phyloP scores from a whole-genome alignment of 768 basidiomycete species.

The Hirschioporus abietinus region DNA sequence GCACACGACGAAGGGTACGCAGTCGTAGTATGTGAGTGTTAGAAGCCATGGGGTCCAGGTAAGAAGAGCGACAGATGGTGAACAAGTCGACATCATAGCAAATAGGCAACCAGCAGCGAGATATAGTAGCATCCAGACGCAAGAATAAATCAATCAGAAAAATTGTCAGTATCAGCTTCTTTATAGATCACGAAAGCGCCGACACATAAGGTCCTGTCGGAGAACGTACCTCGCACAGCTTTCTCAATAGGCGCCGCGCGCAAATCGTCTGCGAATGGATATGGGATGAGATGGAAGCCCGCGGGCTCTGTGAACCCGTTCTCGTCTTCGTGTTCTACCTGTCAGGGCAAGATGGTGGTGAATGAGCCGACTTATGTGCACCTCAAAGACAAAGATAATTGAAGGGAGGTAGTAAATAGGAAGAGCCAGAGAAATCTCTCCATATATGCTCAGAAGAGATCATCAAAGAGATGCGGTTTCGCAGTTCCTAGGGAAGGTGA shows the following conservation, averaged over 20 bases:
- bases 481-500: background rate
- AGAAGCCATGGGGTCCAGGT: background rate
- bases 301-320: slow-evolving; percentile 78
- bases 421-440: background rate
- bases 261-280: slow-evolving; percentile 96
- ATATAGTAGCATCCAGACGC: background rate
- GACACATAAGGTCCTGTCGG: background rate
- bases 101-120: background rate
- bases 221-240: slow-evolving; percentile 50
- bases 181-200: background rate
- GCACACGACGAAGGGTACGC: background rate
- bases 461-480: background rate
- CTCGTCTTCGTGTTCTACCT: slow-evolving; percentile 69
- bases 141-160: background rate
- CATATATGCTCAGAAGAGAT: background rate
- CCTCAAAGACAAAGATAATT: background rate
- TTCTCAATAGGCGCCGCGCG: slow-evolving; percentile 68
- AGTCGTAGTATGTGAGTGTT: background rate
- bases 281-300: slow-evolving; percentile 86
- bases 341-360: background rate
- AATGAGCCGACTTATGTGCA: background rate
- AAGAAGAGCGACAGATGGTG: background rate
- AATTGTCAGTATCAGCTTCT: background rate
- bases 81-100: background rate
- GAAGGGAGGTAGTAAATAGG: background rate